Conservation (phyloP, 495 filamentous ascomycete genomes). For the Filosporella fistucella region DNA sequence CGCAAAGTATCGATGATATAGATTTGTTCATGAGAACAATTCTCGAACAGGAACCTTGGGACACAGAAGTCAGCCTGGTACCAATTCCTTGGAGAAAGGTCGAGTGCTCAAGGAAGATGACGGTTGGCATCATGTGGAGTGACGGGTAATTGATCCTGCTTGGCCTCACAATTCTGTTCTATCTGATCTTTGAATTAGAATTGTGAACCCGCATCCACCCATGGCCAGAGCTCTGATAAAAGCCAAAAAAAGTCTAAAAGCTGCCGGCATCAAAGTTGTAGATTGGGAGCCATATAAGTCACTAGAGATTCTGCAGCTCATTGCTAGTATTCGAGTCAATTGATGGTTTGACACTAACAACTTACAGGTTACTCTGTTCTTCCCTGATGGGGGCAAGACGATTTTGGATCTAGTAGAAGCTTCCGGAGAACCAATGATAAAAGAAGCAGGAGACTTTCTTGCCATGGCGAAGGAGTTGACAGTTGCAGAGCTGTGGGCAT, state of each 20-base stretch:
- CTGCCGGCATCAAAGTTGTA: constrained; percentile 9
- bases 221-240: constrained; percentile 5
- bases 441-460: constrained; percentile 1
- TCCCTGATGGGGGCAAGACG: constrained; percentile 49
- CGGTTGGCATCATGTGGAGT: constrained; percentile 32
- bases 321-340: not conserved
- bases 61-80: constrained; percentile 52
- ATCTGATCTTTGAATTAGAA: not conserved
- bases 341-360: not conserved
- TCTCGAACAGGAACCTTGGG: constrained; percentile 45
- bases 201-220: constrained; percentile 10
- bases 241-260: constrained; percentile 7
- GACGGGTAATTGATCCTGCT: constrained; percentile 2
- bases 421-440: constrained; percentile 27
- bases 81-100: constrained; percentile 55
- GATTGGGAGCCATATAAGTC: constrained; percentile 28
- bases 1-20: constrained; percentile 6
- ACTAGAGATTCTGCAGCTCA: not conserved
- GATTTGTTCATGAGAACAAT: constrained; percentile 9
- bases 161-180: not conserved
- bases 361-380: constrained; percentile 35
- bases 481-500: constrained; percentile 43
- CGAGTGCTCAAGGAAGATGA: not conserved
- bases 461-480: not conserved
- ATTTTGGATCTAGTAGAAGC: constrained; percentile 42